Evolutionary conservation across 1,139 yeast species (phyloP).

Genomic region (Lodderomyces oxycetoniae): DNA sequence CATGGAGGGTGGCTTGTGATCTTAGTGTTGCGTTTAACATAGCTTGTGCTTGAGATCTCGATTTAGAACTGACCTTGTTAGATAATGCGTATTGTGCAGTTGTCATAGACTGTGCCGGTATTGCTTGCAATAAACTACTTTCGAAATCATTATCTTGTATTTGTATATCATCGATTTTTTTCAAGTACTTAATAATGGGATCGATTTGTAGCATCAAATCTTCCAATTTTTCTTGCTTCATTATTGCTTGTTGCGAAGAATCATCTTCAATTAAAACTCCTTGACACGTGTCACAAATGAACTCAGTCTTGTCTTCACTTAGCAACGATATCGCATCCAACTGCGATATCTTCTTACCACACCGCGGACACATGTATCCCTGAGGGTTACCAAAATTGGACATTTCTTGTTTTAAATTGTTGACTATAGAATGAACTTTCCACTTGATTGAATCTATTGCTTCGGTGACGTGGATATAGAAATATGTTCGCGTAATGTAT

Average conservation of each 20-base stretch:
- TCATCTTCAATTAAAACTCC: slow-evolving; percentile 81
- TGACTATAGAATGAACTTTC: slow-evolving; percentile 89
- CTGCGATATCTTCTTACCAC: slow-evolving; percentile 76
- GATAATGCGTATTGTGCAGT: slow-evolving; percentile 56
- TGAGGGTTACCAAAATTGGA: slow-evolving; percentile 83
- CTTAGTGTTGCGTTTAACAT: slow-evolving; percentile 37
- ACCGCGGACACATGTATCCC: slow-evolving; percentile 86
- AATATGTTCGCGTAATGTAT: slow-evolving; percentile 70
- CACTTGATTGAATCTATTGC: slow-evolving; percentile 95
- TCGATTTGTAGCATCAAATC: slow-evolving; percentile 84
- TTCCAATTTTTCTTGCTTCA: slow-evolving; percentile 79
- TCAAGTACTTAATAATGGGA: slow-evolving; percentile 78
- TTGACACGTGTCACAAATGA: slow-evolving; percentile 81
- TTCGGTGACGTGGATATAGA: slow-evolving; percentile 83
- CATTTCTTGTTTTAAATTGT: slow-evolving; percentile 73
- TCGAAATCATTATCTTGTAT: slow-evolving; percentile 90
- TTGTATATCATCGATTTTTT: slow-evolving; percentile 72
- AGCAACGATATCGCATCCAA: slow-evolving; percentile 81
- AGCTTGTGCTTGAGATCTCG: slow-evolving; percentile 29
- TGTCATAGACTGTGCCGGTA: slow-evolving; percentile 77
- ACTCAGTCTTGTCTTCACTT: slow-evolving; percentile 75
- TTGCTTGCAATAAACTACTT: slow-evolving; percentile 66
- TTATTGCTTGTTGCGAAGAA: slow-evolving; percentile 73
- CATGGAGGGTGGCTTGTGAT: slow-evolving; percentile 76
- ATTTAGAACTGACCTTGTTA: slow-evolving; percentile 27